Evolutionary conservation across 2,329 filamentous ascomycete species (phyloP).

Genomic region (Xylaria sp.): DNA sequence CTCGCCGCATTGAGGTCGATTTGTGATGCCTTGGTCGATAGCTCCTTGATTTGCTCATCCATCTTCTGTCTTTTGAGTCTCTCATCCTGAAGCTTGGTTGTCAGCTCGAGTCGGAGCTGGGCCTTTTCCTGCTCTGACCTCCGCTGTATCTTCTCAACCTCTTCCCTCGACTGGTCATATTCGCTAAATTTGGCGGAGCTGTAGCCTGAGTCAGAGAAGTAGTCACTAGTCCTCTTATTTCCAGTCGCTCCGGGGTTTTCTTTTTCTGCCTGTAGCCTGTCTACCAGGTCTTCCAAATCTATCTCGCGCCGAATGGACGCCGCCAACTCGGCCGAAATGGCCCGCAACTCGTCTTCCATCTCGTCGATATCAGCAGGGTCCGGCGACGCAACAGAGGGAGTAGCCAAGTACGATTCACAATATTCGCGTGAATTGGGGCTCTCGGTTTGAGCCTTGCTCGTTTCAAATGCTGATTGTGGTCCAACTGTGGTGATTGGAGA

Average conservation of each 20-base stretch:
- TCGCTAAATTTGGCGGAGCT: constrained; percentile 84
- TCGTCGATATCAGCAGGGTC: constrained; percentile 75
- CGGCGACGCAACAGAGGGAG: constrained; percentile 56
- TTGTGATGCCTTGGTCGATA: constrained; percentile 81
- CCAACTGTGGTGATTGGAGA: constrained; percentile 54
- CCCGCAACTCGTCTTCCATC: constrained; percentile 92
- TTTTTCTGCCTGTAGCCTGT: constrained; percentile 83
- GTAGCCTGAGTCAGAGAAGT: constrained; percentile 95
- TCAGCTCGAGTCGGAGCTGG: constrained; percentile 84
- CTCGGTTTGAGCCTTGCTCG: constrained; percentile 55
- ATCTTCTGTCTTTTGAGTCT: constrained; percentile 77
- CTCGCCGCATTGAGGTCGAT: constrained; percentile 66
- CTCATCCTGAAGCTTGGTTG: constrained; percentile 88
- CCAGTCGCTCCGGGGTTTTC: constrained; percentile 67
- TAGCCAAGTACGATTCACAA: constrained; percentile 63
- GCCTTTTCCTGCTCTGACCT: constrained; percentile 92
- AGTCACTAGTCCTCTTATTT: constrained; percentile 86
- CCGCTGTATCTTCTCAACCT: constrained; percentile 84
- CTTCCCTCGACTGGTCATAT: constrained; percentile 70
- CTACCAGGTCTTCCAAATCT: constrained; percentile 94
- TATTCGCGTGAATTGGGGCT: constrained; percentile 60
- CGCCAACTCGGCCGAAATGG: constrained; percentile 92
- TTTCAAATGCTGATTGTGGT: constrained; percentile 53
- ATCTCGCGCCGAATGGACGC: constrained; percentile 94
- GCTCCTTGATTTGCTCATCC: constrained; percentile 83